These are phyloP conservation scores for Phytophthora macrochlamydospora DNA, from an alignment of 352 stramenopile genomes.

Conservation along the genomic window DNA sequence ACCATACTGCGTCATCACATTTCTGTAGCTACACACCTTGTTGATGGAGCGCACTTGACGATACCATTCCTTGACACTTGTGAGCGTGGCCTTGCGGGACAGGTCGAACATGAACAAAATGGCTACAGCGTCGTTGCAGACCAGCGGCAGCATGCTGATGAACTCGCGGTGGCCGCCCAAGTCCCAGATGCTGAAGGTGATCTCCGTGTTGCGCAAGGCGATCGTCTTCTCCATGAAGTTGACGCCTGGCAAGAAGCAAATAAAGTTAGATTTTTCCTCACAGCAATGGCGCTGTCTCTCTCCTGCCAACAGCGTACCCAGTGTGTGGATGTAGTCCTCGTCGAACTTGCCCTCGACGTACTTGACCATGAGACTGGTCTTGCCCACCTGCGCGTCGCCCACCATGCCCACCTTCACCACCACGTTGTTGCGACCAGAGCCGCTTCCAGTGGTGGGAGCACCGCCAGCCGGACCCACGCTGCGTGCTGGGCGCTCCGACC, in stretches of 20 bases:
- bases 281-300: background rate
- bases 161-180: conserved; percentile 93
- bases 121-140: conserved; percentile 94
- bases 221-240: conserved; percentile 98
- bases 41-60: conserved; percentile 90
- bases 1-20: background rate
- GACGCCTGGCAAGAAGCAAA: conserved; percentile 60
- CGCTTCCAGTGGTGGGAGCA: conserved; percentile 27
- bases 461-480: conserved; percentile 29
- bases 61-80: conserved; percentile 94
- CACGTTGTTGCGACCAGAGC: conserved; percentile 83
- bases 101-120: conserved; percentile 98
- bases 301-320: conserved; percentile 51
- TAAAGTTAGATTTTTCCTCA: background rate
- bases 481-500: conserved; percentile 34
- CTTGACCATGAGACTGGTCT: conserved; percentile 97
- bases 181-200: conserved; percentile 97
- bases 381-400: conserved; percentile 93
- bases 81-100: conserved; percentile 91
- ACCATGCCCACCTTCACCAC: conserved; percentile 95
- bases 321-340: conserved; percentile 96
- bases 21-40: conserved; percentile 52
- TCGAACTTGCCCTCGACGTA: conserved; percentile 97
- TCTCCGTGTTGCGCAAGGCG: conserved; percentile 93
- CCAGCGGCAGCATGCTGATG: conserved; percentile 94